Conservation (phyloP, 2,329 filamentous ascomycete species). For the Phyllosticta citriasiana region DNA sequence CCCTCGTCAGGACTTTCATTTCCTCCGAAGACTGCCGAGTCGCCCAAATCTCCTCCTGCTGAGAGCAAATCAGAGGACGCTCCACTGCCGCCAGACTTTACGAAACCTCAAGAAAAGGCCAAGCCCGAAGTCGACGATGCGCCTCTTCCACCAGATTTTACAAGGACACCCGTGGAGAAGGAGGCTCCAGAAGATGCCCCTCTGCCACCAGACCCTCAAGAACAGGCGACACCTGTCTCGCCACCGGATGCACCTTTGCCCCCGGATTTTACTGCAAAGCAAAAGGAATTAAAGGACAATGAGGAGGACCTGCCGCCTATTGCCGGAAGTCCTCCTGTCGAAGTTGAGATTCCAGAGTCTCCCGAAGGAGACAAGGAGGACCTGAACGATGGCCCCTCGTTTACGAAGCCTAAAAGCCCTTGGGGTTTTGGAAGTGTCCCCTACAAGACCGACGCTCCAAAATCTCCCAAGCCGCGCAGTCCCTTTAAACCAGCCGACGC, state of each 20-base stretch:
- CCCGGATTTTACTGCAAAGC: slow-evolving; percentile 23
- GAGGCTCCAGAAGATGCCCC: slow-evolving; percentile 28
- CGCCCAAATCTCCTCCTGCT: slow-evolving; percentile 1
- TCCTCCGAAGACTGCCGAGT: not conserved
- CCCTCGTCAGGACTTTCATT: not conserved
- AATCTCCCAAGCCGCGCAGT: slow-evolving; percentile 20
- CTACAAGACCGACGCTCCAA: not conserved
- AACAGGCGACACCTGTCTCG: slow-evolving; percentile 16
- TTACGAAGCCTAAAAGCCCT: not conserved
- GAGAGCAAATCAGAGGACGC: slow-evolving; percentile 15
- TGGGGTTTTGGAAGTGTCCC: not conserved
- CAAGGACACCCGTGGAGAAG: slow-evolving; percentile 14
- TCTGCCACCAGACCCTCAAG: slow-evolving; percentile 31
- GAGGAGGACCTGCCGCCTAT: slow-evolving; percentile 35
- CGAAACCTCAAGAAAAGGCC: slow-evolving; percentile 11
- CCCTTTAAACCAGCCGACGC: slow-evolving; percentile 16
- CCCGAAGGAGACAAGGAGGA: slow-evolving; percentile 35
- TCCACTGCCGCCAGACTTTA: slow-evolving; percentile 28
- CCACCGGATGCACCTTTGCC: slow-evolving; percentile 29
- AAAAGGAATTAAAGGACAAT: slow-evolving; percentile 19
- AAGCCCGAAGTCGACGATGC: slow-evolving; percentile 27
- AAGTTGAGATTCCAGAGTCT: slow-evolving; percentile 28
- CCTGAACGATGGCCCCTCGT: not conserved
- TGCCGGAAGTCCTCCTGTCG: slow-evolving; percentile 38
- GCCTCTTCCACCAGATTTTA: slow-evolving; percentile 31